These are phyloP conservation scores for Rhodomyrtus psidioides DNA, from an alignment of 441 rosid species.

Conservation along the genomic window DNA sequence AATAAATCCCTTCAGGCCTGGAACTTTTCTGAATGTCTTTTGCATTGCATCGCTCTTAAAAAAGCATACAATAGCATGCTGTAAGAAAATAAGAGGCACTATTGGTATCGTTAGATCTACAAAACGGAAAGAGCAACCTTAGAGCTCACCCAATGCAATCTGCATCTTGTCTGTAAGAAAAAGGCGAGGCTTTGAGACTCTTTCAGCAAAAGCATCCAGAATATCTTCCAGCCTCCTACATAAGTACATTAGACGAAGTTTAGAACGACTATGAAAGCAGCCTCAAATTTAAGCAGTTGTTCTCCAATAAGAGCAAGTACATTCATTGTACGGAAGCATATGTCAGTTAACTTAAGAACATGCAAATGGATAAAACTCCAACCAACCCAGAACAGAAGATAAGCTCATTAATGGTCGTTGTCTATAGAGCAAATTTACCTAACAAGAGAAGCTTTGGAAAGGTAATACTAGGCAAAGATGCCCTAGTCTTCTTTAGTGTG, in stretches of 20 bases:
- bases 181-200: conserved; percentile 76
- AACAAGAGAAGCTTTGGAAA: neutral
- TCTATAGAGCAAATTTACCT: neutral
- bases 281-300: neutral
- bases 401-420: neutral
- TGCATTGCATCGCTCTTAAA: neutral
- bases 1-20: neutral
- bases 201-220: conserved; percentile 92
- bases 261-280: neutral
- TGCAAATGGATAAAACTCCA: neutral
- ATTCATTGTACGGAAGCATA: neutral
- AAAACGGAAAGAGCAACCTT: neutral
- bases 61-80: neutral
- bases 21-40: neutral
- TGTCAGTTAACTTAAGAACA: neutral
- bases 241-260: neutral
- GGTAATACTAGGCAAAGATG: neutral
- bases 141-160: conserved; percentile 73
- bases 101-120: neutral
- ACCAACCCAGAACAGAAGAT: neutral
- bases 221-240: conserved; percentile 74
- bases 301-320: neutral
- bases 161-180: conserved; percentile 86
- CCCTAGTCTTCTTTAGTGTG: neutral
- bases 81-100: neutral